These are phyloP conservation scores for Penicillium crystallinum DNA, from an alignment of 495 filamentous ascomycete species.

Conservation along the genomic window DNA sequence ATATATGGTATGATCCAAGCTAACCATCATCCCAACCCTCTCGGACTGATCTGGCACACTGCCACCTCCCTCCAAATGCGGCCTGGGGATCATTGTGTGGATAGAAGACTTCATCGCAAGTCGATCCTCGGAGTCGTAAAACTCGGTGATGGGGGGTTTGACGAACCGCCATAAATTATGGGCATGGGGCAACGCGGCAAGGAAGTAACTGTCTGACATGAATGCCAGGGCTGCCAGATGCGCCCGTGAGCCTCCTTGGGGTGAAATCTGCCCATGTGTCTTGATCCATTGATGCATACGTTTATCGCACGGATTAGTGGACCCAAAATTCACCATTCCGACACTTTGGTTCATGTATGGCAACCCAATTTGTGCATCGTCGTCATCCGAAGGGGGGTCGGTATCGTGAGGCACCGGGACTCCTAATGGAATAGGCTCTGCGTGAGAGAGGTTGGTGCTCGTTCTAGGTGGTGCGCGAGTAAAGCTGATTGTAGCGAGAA, in stretches of 20 bases:
- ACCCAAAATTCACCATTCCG: background rate
- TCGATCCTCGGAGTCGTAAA: background rate
- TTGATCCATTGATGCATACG: slow-evolving; percentile 8
- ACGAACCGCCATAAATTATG: slow-evolving; percentile 6
- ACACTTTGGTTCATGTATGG: slow-evolving; percentile 5
- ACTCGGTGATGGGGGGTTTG: slow-evolving; percentile 5
- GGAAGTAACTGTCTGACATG: slow-evolving; percentile 76
- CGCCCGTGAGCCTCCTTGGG: slow-evolving; percentile 30
- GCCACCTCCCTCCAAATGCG: slow-evolving; percentile 3
- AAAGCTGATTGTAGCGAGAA: slow-evolving; percentile 82
- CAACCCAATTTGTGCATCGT: background rate
- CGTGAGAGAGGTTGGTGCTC: background rate
- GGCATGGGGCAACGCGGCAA: slow-evolving; percentile 64
- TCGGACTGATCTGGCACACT: background rate
- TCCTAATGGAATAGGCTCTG: background rate
- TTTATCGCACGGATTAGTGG: background rate
- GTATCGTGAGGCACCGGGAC: background rate
- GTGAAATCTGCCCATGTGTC: background rate
- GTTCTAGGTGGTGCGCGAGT: slow-evolving; percentile 22
- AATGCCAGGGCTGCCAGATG: slow-evolving; percentile 80
- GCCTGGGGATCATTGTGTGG: slow-evolving; percentile 5
- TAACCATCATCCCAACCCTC: slow-evolving; percentile 78
- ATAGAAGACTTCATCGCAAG: background rate
- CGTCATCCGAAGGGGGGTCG: background rate
- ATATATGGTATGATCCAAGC: slow-evolving; percentile 79